Base-by-base conservation (phyloP, 352 stramenopile genomes). In the Bremia lactucae region DNA sequence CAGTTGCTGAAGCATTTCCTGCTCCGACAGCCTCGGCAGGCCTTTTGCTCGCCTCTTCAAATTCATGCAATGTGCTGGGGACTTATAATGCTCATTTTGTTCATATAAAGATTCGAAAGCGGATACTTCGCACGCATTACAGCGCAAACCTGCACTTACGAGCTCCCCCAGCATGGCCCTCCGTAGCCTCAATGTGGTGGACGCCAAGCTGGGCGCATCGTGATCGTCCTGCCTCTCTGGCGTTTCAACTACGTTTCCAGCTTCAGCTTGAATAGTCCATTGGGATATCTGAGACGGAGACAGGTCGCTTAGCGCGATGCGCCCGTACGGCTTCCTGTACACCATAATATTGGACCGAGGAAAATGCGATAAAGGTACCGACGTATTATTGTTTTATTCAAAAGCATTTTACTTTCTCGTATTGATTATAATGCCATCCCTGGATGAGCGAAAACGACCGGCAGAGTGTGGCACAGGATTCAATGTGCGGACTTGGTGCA, bases 11-110 rank as follows among this genome's bases (percentile, higher is more conserved):
- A 61, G 51, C 3, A 61, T 72, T 4, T 80, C 68, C 31, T 70
- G 38, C 20, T 60, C 59, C 4, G 55, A 55, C 18, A 78, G 42
- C 51, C 72, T 64, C 8, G 59, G 34, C 6, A 75, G 52, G 0
- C 78, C 77, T 14, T 72, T 70, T 13, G 63, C 77, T 36, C 72
- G 65, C 41, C 78, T 75, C 46, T 91, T 91, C 25, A 94, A 55
- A 49, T 91, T 94, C 19, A 68, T 50, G 34, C 78, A 79, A 52
- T 95, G 83, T 40, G 62, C 78, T 18, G 87, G 55, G 6, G 64
- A 87, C 56, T 91, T 92, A 42, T 90, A 94, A 42, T 95, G 83
- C 40, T 56, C 51, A 49, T 92, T 70, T 53, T 94, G 82, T 10
- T 81, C 78, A n/a, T 90, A 60, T 31, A 93, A 53, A 29, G 75